Percentiles rank a stretch among this genome's conserved stretches.
These are phyloP conservation scores for Ricinus communis DNA, from an alignment of 345 rosid genomes.

Conservation along the genomic window DNA sequence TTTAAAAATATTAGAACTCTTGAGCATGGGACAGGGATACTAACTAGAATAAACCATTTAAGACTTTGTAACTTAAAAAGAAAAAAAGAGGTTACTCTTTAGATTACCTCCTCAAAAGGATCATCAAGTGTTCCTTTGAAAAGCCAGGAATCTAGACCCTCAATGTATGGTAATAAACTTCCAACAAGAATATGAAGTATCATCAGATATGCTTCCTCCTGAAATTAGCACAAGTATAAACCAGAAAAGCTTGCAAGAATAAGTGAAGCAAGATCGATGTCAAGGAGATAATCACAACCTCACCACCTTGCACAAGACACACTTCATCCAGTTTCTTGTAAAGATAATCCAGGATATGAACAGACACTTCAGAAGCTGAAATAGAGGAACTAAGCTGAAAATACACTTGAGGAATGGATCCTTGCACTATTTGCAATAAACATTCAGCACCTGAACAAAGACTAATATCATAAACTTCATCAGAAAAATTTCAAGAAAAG, in stretches of 20 bases:
- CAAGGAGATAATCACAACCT: conserved; percentile 54
- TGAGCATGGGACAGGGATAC: neutral
- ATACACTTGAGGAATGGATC: conserved; percentile 61
- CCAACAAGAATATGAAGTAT: conserved; percentile 76
- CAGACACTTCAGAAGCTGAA: conserved; percentile 60
- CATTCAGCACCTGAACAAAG: conserved; percentile 72
- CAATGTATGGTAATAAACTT: conserved; percentile 70
- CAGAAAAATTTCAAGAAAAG: conserved; percentile 32
- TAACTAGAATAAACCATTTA: conserved; percentile 1
- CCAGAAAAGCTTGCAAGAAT: conserved; percentile 12
- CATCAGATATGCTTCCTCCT: conserved; percentile 83
- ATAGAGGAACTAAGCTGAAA: conserved; percentile 49
- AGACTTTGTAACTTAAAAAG: conserved; percentile 7
- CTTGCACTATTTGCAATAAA: conserved; percentile 65
- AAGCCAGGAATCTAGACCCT: conserved; percentile 87
- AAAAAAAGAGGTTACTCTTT: conserved; percentile 14
- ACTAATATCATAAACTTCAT: conserved; percentile 38
- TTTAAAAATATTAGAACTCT: conserved; percentile 2
- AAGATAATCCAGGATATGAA: conserved; percentile 75
- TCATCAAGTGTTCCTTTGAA: conserved; percentile 87
- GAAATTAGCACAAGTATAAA: conserved; percentile 32
- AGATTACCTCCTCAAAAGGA: conserved; percentile 86
- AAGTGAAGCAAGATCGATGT: conserved; percentile 10
- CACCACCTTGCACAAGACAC: conserved; percentile 88
- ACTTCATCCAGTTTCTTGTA: conserved; percentile 72